Evolutionary conservation across 257 asterid genomes (phyloP), one percentile per base, ranked within the genome.

Genomic region (Ilex asprella): DNA sequence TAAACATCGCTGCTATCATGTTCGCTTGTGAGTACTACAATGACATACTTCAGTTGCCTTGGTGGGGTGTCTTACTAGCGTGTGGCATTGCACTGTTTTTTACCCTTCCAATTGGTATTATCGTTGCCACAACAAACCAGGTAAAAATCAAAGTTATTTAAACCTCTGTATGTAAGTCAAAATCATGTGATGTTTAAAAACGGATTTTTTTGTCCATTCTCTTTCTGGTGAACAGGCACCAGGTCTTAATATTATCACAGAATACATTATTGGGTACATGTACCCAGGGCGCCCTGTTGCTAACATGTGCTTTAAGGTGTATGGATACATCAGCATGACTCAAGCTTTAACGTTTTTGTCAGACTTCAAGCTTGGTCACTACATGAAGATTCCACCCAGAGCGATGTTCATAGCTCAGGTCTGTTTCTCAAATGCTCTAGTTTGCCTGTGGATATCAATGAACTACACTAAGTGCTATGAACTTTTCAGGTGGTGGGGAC

Each of bases 381-480:
- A 89, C 81, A 89, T 89, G 97, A 89, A 89, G 61, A 79, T 89
- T 72, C 95, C 97, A 49, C 97, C 97, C 2, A 89, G 68, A 61
- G 80, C 97, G 35, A 84, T 89, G 97, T 89, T 86, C 76, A n/a
- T 78, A 9, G 94, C 60, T 15, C 97, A 89, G 88, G 91, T 82
- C 13, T 2, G 52, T 12, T 6, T 46, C n/a, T 46, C 52, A 10
- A 10, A 10, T 46, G n/a, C 5, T 35, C 8, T 35, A 3, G 41
- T 35, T 35, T 35, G 7, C 41, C 5, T 35, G 41, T 35, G 7
- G 41, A 35, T 3, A 35, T 35, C 41, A 35, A 35, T 35, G 5
- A 35, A 35, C 5, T 1, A 35, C 5, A 35, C 6, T 27, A 11
- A 43, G 0, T 58, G 13, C 13, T 59, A 14, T 3, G 27, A 16